Conservation (phyloP, 331 rosid species). For the Erythrophleum ivorense region DNA sequence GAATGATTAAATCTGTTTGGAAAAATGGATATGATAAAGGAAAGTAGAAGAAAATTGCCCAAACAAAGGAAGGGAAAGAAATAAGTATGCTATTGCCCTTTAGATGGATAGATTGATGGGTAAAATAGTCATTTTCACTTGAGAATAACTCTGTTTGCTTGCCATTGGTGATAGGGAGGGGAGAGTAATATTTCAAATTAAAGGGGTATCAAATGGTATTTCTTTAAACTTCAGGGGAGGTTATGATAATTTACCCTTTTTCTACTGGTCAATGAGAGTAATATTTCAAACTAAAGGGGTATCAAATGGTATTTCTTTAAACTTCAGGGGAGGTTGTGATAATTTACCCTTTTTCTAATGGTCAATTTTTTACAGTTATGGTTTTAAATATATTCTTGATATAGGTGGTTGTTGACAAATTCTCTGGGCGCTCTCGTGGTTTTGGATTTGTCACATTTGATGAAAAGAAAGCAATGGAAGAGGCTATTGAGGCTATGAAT, state of each 20-base stretch:
- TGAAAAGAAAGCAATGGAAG: slow-evolving; percentile 98
- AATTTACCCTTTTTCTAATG: not conserved
- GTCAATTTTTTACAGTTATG: not conserved
- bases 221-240: not conserved
- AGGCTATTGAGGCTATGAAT: slow-evolving; percentile 95
- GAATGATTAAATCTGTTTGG: too few relatives aligned
- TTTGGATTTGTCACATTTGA: slow-evolving; percentile 99
- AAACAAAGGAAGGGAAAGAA: too few relatives aligned
- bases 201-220: not conserved
- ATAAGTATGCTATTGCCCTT: too few relatives aligned
- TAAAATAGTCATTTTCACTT: too few relatives aligned
- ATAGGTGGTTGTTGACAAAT: slow-evolving; percentile 97
- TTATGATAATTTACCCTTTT: not conserved
- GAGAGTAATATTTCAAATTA: too few relatives aligned
- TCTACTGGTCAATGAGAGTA: not conserved
- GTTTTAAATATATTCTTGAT: slow-evolving; percentile 17
- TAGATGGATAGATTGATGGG: too few relatives aligned
- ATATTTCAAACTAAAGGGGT: too few relatives aligned
- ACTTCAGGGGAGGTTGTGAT: not conserved
- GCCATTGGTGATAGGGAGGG: too few relatives aligned
- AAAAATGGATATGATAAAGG: too few relatives aligned
- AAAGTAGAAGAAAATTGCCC: too few relatives aligned
- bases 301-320: not conserved
- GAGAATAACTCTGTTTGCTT: too few relatives aligned
- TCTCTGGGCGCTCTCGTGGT: slow-evolving; percentile 98